A percentile compares a stretch with the other conserved stretches of the same genome.
Evolutionary conservation across 2,329 filamentous ascomycete genomes (phyloP).

Genomic region (Calonectria pauciramosa): DNA sequence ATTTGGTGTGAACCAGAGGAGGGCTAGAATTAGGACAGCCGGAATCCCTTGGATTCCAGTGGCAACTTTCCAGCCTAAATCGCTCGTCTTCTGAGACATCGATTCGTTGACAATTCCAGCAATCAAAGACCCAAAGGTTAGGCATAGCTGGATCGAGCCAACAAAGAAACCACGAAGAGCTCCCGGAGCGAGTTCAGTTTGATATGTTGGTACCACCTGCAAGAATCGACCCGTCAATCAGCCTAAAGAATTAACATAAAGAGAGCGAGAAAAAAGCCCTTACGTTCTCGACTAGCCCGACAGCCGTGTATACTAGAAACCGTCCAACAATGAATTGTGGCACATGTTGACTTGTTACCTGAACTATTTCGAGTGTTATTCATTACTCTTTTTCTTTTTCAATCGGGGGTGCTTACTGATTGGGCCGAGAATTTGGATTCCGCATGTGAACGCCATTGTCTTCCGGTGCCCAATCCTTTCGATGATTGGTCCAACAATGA

Average conservation of each 20-base stretch:
- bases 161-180: background rate
- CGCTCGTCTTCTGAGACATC: background rate
- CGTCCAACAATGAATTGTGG: background rate
- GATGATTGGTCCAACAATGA: background rate
- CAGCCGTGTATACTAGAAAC: background rate
- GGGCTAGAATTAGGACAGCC: background rate
- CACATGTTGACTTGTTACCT: background rate
- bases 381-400: background rate
- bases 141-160: background rate
- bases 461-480: background rate
- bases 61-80: background rate
- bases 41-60: background rate
- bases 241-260: background rate
- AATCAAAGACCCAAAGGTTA: background rate
- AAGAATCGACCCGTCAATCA: background rate
- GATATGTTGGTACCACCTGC: background rate
- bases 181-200: background rate
- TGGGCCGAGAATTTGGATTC: background rate
- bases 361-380: background rate
- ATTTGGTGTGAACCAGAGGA: background rate
- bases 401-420: background rate
- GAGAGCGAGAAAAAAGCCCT: background rate
- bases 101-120: conserved; percentile 1
- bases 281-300: background rate
- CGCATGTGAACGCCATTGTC: background rate